Conservation (phyloP, 1,284 basidiomycete genomes). For the Mycena citricolor region DNA sequence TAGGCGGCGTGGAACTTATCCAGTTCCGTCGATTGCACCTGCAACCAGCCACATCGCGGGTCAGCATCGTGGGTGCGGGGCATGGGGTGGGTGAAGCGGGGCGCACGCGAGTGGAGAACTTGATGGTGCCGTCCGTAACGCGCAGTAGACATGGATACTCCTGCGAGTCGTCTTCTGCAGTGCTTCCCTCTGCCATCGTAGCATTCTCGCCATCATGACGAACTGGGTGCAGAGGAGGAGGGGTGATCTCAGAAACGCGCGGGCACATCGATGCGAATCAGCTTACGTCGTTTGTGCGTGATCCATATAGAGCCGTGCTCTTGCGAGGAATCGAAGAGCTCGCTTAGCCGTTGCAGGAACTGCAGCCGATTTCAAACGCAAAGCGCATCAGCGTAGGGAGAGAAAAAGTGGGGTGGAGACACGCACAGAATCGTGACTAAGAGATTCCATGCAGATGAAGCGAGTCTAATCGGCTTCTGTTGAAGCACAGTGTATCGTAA, state of each 20-base stretch:
- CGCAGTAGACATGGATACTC: slow-evolving; percentile 82
- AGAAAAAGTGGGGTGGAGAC: not conserved
- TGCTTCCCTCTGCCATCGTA: slow-evolving; percentile 41
- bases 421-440: slow-evolving; percentile 18
- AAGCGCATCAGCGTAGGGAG: not conserved
- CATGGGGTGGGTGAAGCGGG: not conserved
- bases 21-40: slow-evolving; percentile 70
- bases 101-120: slow-evolving; percentile 75
- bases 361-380: too few species aligned
- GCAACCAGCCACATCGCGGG: too few species aligned
- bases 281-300: slow-evolving; percentile 88
- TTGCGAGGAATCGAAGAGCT: slow-evolving; percentile 67
- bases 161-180: slow-evolving; percentile 41
- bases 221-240: too few species aligned
- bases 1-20: slow-evolving; percentile 74
- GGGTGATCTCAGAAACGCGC: slow-evolving; percentile 15
- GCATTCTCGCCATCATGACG: slow-evolving; percentile 64
- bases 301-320: slow-evolving; percentile 83
- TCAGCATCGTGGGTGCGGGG: slow-evolving; percentile 3
- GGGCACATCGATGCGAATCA: slow-evolving; percentile 10
- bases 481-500: too few species aligned
- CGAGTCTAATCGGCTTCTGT: too few species aligned
- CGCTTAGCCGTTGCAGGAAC: slow-evolving; percentile 65
- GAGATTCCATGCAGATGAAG: slow-evolving; percentile 23
- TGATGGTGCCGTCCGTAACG: slow-evolving; percentile 61